Base-by-base conservation (phyloP, 2,329 filamentous ascomycete genomes). In the Fusarium sp. region DNA sequence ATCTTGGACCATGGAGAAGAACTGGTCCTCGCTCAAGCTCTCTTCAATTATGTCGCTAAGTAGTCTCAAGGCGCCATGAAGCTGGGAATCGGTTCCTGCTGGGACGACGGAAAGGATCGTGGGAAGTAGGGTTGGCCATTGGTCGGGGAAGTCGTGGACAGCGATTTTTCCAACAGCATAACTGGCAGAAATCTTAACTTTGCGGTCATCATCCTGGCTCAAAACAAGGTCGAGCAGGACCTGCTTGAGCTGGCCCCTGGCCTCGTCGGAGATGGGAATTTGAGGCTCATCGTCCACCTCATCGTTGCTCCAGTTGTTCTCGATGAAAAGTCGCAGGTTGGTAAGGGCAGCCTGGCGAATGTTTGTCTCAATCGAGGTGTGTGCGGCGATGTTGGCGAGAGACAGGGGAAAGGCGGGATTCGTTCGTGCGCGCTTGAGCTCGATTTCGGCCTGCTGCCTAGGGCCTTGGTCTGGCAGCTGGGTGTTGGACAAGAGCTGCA, bases 121-220 rank as follows among this genome's bases (percentile, higher is more conserved):
- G 21, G 93, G 92, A 28, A 99, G 88, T 42, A 99, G 87, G 69
- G 88, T 87, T n/a, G 94, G 93, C 96, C 96, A 99, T 74, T 94
- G 87, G 62, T 97, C 93, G 52, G 96, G 96, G 76, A 97, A 98
- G 81, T 99, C 96, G 74, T 90, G 88, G 67, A 89, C 91, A 56
- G 96, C 96, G 71, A 99, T 97, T 82, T 97, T 98, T 83, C 94
- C 95, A 65, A 97, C 93, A 7, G 91, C 86, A 70, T 86, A 88
- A 77, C 88, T 89, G 57, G 95, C 93, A n/a, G 91, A 89, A 56
- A 90, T 87, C 82, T 96, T 96, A 76, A 97, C 90, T 80, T 93
- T 97, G 71, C 93, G 88, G 75, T 97, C 92, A 28, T 88, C 87
- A 57, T 91, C 90, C 40, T 85, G 82, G 60, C 87, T 91, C 47